Evolutionary conservation across 2,329 filamentous ascomycete species (phyloP).

Genomic region (Dactylellina leptospora): DNA sequence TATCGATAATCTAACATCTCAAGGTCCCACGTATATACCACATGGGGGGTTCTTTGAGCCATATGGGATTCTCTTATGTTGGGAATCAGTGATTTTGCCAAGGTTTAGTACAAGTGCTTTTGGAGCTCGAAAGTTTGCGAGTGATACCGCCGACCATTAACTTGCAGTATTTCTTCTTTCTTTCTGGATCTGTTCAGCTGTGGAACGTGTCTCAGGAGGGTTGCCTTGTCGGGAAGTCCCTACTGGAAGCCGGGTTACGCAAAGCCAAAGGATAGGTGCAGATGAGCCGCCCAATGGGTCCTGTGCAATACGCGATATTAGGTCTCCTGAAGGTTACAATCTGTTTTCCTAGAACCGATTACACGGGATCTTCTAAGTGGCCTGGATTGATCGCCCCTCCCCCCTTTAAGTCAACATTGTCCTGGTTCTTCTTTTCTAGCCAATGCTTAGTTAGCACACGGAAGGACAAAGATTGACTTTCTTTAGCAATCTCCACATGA

Average conservation of each 20-base stretch:
- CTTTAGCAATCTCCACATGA: constrained; percentile 26
- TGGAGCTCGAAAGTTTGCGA: neutral
- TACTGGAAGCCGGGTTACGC: constrained; percentile 51
- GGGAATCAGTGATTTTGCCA: neutral
- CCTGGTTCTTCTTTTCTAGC: neutral
- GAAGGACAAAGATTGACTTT: neutral
- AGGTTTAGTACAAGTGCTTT: neutral
- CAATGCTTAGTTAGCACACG: constrained; percentile 9
- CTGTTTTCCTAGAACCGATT: constrained; percentile 39
- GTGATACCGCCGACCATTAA: neutral
- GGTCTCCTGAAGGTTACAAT: constrained; percentile 8
- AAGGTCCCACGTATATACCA: constrained; percentile 20
- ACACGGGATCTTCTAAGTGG: constrained; percentile 37
- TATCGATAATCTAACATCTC: neutral
- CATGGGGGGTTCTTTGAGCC: constrained; percentile 13
- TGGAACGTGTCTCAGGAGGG: constrained; percentile 35
- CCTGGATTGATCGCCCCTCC: constrained; percentile 11
- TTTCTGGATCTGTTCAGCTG: constrained; percentile 13
- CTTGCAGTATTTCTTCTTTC: neutral
- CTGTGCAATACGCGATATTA: constrained; percentile 49
- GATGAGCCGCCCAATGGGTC: constrained; percentile 38
- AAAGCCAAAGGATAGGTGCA: constrained; percentile 18
- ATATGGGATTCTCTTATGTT: constrained; percentile 3
- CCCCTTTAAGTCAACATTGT: neutral
- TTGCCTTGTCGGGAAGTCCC: constrained; percentile 39